Percentiles rank a stretch among this genome's conserved stretches.
These are phyloP conservation scores for Sporothrix humicola DNA, from an alignment of 2,329 filamentous ascomycete genomes.

Conservation along the genomic window DNA sequence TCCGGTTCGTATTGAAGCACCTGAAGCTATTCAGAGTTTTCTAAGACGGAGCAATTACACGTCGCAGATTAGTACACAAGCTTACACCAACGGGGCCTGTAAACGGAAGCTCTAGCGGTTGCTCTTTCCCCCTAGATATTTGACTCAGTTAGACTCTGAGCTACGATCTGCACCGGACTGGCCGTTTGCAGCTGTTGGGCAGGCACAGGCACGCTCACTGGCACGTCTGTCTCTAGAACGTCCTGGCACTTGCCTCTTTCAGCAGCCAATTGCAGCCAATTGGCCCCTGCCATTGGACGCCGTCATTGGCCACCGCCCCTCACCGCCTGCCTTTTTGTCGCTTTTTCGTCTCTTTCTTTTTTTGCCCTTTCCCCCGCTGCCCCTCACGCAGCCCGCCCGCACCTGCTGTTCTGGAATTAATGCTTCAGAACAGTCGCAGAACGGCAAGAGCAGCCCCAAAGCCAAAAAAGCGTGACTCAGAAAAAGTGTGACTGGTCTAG, in stretches of 20 bases:
- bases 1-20: background rate
- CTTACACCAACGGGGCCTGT: constrained; percentile 12
- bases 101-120: background rate
- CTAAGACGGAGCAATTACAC: constrained; percentile 18
- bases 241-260: constrained; percentile 1
- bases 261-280: background rate
- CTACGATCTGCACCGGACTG: background rate
- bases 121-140: background rate
- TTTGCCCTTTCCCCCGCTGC: constrained; percentile 23
- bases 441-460: constrained; percentile 20
- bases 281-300: background rate
- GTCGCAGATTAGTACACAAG: constrained; percentile 8
- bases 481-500: constrained; percentile 19
- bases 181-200: background rate
- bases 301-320: background rate
- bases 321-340: constrained; percentile 18
- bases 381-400: background rate
- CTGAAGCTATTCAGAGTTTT: constrained; percentile 35
- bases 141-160: background rate
- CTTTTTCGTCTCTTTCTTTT: background rate
- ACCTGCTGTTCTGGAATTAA: background rate
- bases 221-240: background rate
- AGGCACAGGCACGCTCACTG: background rate
- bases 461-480: constrained; percentile 31
- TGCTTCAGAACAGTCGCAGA: constrained; percentile 23